Evolutionary conservation across 306 rosid genomes (phyloP).

Genomic region (Chamaecrista fasciculata): DNA sequence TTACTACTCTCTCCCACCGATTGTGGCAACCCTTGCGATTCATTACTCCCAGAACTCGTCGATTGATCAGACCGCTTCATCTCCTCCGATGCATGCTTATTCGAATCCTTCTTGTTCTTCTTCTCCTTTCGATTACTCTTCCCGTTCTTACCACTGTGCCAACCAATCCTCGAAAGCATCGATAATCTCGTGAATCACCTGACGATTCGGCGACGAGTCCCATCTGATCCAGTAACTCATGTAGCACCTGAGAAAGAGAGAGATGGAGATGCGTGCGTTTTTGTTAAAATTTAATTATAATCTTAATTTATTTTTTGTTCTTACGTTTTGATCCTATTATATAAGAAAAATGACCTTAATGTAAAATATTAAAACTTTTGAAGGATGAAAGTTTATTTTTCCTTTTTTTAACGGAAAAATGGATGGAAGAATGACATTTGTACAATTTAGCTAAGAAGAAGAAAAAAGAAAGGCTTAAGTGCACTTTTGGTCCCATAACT

Average conservation of each 20-base stretch:
- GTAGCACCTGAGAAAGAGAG: slow-evolving; percentile 86
- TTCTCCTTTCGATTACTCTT: slow-evolving; percentile 55
- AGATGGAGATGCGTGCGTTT: no score
- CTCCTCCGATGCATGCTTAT: slow-evolving; percentile 38
- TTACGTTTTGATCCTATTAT: no score
- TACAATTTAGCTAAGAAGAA: no score
- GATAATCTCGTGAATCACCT: slow-evolving; percentile 75
- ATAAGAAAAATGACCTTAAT: no score
- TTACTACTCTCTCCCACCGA: slow-evolving; percentile 34
- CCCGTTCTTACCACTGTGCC: slow-evolving; percentile 35
- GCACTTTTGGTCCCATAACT: no score
- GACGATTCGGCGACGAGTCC: slow-evolving; percentile 88
- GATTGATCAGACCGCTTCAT: slow-evolving; percentile 45
- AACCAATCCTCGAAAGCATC: slow-evolving; percentile 77
- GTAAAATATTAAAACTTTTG: no score
- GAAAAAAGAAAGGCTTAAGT: no score
- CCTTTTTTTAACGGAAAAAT: no score
- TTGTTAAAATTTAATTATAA: no score
- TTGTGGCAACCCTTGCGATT: slow-evolving; percentile 31
- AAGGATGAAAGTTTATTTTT: no score
- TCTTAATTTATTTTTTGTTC: no score
- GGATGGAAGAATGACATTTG: no score
- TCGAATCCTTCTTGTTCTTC: slow-evolving; percentile 43
- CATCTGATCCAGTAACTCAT: slow-evolving; percentile 90
- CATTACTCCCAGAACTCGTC: slow-evolving; percentile 33